These are phyloP conservation scores for Gastrolobium villosum DNA, from an alignment of 306 rosid genomes.

Conservation along the genomic window DNA sequence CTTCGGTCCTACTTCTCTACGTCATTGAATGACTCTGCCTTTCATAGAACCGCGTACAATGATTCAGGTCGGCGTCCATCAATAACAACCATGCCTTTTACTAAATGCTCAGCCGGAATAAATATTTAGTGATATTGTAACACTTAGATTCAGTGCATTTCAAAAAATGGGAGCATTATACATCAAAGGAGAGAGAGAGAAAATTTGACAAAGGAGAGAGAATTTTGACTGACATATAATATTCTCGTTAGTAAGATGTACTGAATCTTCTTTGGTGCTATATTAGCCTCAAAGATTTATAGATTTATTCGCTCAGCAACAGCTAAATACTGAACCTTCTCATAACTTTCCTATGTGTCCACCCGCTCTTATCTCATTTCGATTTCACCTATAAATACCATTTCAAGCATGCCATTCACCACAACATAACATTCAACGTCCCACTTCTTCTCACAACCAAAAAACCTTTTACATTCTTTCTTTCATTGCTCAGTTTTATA, in stretches of 20 bases:
- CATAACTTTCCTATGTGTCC: background rate
- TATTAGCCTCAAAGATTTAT: too few relatives aligned
- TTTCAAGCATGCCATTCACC: background rate
- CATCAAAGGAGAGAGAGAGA: too few relatives aligned
- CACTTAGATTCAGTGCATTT: too few relatives aligned
- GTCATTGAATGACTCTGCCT: background rate
- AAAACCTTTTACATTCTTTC: background rate
- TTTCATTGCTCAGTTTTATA: background rate
- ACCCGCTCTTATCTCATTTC: background rate
- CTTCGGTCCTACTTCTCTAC: background rate
- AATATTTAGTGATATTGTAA: too few relatives aligned
- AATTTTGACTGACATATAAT: too few relatives aligned
- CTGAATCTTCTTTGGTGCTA: too few relatives aligned
- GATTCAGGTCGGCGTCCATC: slow-evolving; percentile 30
- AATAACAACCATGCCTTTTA: background rate
- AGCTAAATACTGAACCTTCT: slow-evolving; percentile 20
- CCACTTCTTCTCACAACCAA: background rate
- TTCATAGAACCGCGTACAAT: slow-evolving; percentile 37
- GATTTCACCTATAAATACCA: slow-evolving; percentile 21
- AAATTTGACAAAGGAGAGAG: too few relatives aligned
- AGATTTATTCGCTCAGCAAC: too few relatives aligned
- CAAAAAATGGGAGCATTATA: too few relatives aligned
- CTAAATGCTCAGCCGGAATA: background rate
- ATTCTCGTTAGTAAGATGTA: too few relatives aligned
- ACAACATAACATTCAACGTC: background rate